A percentile compares a stretch with the other conserved stretches of the same genome.
phyloP scores from a whole-genome alignment of 2,329 filamentous ascomycete genomes.

The Arthrobotrys megalospora region DNA sequence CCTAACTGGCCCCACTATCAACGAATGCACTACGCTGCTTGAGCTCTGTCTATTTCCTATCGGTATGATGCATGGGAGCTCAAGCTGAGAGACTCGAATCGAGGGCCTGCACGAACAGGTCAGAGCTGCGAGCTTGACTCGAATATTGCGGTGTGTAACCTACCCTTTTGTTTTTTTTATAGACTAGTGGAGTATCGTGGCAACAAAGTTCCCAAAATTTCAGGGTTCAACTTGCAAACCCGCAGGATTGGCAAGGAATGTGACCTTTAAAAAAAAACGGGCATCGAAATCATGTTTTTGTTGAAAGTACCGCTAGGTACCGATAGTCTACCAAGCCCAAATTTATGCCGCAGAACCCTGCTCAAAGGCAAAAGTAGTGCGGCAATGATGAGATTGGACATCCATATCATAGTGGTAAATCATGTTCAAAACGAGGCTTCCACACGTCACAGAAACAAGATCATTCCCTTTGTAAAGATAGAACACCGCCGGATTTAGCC shows the following conservation, averaged over 20 bases:
- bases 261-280: not conserved
- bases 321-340: not conserved
- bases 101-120: not conserved
- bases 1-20: too few species aligned
- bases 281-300: not conserved
- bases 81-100: not conserved
- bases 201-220: not conserved
- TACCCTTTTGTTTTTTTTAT: not conserved
- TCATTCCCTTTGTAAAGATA: too few species aligned
- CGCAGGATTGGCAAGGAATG: not conserved
- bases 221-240: not conserved
- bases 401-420: not conserved
- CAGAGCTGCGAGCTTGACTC: slow-evolving; percentile 1
- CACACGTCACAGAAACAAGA: not conserved
- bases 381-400: not conserved
- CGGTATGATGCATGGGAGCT: not conserved
- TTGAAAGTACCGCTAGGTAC: slow-evolving; percentile 1
- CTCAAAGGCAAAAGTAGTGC: not conserved
- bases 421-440: not conserved
- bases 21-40: too few species aligned
- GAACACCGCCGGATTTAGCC: not conserved
- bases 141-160: not conserved
- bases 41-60: not conserved
- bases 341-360: not conserved
- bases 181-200: not conserved